These are phyloP conservation scores for Fusarium sp. DNA, from an alignment of 2,329 filamentous ascomycete species.

Conservation along the genomic window DNA sequence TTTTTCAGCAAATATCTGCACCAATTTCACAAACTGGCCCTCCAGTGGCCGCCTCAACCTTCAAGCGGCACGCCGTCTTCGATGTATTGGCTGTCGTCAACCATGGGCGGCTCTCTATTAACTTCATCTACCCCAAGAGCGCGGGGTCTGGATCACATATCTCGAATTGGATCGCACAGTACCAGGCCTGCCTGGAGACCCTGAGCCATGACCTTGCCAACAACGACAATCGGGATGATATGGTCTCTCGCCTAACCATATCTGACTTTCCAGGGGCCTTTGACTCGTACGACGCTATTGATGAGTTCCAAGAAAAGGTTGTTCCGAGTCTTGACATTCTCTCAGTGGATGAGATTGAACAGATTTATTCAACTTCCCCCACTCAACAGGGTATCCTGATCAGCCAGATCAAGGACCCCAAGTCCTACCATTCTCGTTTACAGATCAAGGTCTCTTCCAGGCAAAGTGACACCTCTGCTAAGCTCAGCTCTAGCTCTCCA, in stretches of 20 bases:
- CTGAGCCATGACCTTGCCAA: background rate
- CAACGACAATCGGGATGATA: background rate
- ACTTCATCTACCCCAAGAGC: slow-evolving; percentile 4
- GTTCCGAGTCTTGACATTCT: background rate
- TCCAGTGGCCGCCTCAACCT: background rate
- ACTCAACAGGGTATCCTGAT: slow-evolving; percentile 17
- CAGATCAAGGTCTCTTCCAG: background rate
- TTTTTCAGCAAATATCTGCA: background rate
- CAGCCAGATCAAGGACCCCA: slow-evolving; percentile 3
- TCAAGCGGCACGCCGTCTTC: slow-evolving; percentile 13
- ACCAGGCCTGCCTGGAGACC: slow-evolving; percentile 2
- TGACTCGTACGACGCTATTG: slow-evolving; percentile 2
- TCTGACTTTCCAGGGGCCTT: slow-evolving; percentile 15
- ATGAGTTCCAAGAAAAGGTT: slow-evolving; percentile 1
- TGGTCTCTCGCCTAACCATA: background rate
- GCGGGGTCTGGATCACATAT: background rate
- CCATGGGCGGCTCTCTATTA: slow-evolving; percentile 4
- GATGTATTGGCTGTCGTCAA: slow-evolving; percentile 6
- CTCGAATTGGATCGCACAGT: slow-evolving; percentile 1
- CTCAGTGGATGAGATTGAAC: slow-evolving; percentile 1
- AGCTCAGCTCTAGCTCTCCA: background rate
- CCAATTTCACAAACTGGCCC: background rate
- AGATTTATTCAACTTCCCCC: background rate
- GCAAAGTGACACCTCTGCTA: no score
- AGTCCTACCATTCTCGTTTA: slow-evolving; percentile 6